Evolutionary conservation across 192 early-diverging fungal species (phyloP).

Genomic region (Podila horticola): DNA sequence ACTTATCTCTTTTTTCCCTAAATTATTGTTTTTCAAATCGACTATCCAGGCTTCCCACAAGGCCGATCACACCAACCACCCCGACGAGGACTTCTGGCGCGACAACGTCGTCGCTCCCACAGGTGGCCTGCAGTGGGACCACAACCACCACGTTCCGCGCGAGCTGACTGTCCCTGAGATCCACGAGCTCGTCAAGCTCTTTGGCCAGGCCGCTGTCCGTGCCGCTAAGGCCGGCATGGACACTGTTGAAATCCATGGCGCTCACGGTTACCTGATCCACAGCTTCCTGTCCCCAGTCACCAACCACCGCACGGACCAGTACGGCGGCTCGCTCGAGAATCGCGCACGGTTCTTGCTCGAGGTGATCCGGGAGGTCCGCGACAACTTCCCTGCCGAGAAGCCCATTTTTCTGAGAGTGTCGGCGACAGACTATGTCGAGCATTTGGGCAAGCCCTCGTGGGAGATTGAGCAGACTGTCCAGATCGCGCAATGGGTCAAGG

Average conservation of each 20-base stretch:
- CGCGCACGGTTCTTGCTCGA: slow-evolving; percentile 63
- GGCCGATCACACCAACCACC: slow-evolving; percentile 4
- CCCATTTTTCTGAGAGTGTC: slow-evolving; percentile 88
- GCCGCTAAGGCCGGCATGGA: slow-evolving; percentile 87
- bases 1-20: background rate
- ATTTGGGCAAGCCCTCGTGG: slow-evolving; percentile 62
- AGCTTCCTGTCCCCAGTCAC: slow-evolving; percentile 82
- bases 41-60: slow-evolving; percentile 11
- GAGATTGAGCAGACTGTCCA: slow-evolving; percentile 75
- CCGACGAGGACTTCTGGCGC: slow-evolving; percentile 65
- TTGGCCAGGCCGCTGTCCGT: slow-evolving; percentile 69
- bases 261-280: slow-evolving; percentile 89
- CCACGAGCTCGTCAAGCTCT: slow-evolving; percentile 65
- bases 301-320: slow-evolving; percentile 89
- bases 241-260: slow-evolving; percentile 87
- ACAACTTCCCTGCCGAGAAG: slow-evolving; percentile 63
- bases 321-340: slow-evolving; percentile 92
- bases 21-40: background rate
- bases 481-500: slow-evolving; percentile 65
- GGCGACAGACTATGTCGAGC: slow-evolving; percentile 72
- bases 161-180: slow-evolving; percentile 76
- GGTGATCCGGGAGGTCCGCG: slow-evolving; percentile 66
- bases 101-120: slow-evolving; percentile 74
- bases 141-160: slow-evolving; percentile 53
- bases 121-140: slow-evolving; percentile 53